phyloP scores from a whole-genome alignment of 129 eudicot genomes.

The Flaveria robusta region DNA sequence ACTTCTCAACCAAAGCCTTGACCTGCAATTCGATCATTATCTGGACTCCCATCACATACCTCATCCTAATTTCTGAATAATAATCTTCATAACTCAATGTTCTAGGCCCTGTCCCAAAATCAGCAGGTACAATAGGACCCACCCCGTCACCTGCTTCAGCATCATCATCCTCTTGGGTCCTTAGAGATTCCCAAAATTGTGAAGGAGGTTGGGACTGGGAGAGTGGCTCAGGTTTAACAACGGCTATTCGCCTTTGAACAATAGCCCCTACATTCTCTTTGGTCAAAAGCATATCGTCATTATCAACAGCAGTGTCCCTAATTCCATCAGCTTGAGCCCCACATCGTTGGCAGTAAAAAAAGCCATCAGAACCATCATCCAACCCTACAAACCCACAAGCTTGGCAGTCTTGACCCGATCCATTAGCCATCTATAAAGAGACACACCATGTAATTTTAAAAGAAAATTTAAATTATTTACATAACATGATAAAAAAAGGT shows the following conservation, averaged over 20 bases:
- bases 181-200: conserved; percentile 48
- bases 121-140: conserved; percentile 66
- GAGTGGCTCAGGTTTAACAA: conserved; percentile 33
- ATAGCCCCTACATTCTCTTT: conserved; percentile 28
- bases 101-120: conserved; percentile 49
- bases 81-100: conserved; percentile 50
- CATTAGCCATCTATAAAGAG: conserved; percentile 33
- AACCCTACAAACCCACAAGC: conserved; percentile 56
- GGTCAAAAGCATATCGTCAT: conserved; percentile 42
- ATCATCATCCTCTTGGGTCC: conserved; percentile 27
- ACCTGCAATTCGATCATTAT: conserved; percentile 64
- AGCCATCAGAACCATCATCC: conserved; percentile 56
- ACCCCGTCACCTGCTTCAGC: conserved; percentile 41
- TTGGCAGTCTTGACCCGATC: conserved; percentile 40
- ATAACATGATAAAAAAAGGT: background rate
- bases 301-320: conserved; percentile 53
- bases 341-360: conserved; percentile 63
- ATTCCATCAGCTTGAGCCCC: conserved; percentile 58
- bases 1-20: conserved; percentile 67
- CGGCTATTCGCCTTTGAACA: conserved; percentile 36
- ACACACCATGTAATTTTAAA: background rate
- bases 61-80: conserved; percentile 53
- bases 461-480: background rate
- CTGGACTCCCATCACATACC: conserved; percentile 75
- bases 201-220: conserved; percentile 55